These are phyloP conservation scores for Phylloporus arenicola DNA, from an alignment of 768 basidiomycete species.

Conservation along the genomic window DNA sequence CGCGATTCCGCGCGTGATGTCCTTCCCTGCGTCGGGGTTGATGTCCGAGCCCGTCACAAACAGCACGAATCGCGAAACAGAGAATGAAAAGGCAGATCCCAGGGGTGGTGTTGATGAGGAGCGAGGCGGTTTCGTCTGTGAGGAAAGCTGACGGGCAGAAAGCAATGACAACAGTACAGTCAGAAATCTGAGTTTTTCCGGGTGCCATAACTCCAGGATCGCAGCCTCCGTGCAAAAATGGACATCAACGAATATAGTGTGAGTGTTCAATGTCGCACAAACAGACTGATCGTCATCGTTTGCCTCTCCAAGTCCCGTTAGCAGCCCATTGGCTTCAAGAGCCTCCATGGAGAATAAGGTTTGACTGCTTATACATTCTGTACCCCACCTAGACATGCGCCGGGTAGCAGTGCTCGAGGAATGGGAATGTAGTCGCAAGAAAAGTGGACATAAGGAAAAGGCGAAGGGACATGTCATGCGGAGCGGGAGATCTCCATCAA, in stretches of 20 bases:
- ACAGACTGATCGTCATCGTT: constrained; percentile 39
- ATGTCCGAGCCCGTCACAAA: constrained; percentile 78
- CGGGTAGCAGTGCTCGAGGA: constrained; percentile 20
- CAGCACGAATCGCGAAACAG: constrained; percentile 57
- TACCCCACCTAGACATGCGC: constrained; percentile 27
- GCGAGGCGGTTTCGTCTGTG: constrained; percentile 6
- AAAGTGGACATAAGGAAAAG: constrained; percentile 45
- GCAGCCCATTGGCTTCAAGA: constrained; percentile 43
- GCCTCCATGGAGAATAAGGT: constrained; percentile 56
- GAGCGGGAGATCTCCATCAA: constrained; percentile 39
- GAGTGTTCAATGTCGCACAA: constrained; percentile 38
- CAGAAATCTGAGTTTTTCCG: constrained; percentile 50
- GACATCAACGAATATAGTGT: constrained; percentile 42
- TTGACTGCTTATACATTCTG: constrained; percentile 39
- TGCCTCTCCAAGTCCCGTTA: constrained; percentile 46
- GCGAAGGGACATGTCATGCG: constrained; percentile 40
- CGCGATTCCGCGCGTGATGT: constrained; percentile 65
- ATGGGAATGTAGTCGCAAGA: constrained; percentile 46
- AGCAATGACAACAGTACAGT: constrained; percentile 42
- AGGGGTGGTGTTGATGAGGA: constrained; percentile 41
- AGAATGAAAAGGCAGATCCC: constrained; percentile 52
- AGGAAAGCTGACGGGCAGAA: constrained; percentile 17
- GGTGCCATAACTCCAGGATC: constrained; percentile 65
- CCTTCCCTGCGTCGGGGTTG: constrained; percentile 62
- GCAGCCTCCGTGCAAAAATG: constrained; percentile 51